Evolutionary conservation across 1,284 basidiomycete genomes (phyloP), one percentile per base, ranked within the genome.

Genomic region (Ustilago bromivora): DNA sequence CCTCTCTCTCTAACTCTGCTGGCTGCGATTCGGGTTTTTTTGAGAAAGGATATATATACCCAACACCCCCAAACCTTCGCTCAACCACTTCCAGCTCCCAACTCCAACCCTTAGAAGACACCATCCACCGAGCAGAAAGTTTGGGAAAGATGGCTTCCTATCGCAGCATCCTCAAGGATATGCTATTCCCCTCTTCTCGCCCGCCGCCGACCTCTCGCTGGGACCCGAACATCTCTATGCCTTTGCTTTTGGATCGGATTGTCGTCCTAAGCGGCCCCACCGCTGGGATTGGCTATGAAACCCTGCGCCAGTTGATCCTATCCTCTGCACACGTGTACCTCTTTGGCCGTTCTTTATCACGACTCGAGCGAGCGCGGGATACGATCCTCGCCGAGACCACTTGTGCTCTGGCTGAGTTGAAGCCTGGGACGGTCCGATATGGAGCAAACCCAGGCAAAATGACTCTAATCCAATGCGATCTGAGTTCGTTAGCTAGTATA

Each of bases 211-310:
- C 28, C 19, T 35, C 60, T 2, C 61, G 15, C 19, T 76, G 73
- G 73, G 55, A 71, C 17, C 68, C 73, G 0, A 41, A 36, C 31
- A 36, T 10, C 0, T 55, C 64, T n/a, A 76, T 76, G 74, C 61
- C 58, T 3, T 19, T 54, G 4, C 74, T 79, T 3, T 19, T 28
- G 4, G 77, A 76, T 40, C 72, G 71, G 6, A 67, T 84, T 28
- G 72, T 71, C 15, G 62, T 85, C 56, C 63, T 85, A 11, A 85
- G 82, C 8, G 83, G 83, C 11, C 82, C 79, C 6, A 84, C 82
- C 11, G 64, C 79, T 7, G 83, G 82, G 0, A 79, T 82, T 17
- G 82, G 83, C 4, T 81, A 66, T 54, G 74, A 81, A 38, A 82
- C 83, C 1, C 65, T 80, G 3, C 69, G 58, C 0, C 67, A 76